Percentiles rank a stretch among this genome's conserved stretches.
Conservation (phyloP, 768 basidiomycete species). For the Dacryopinax spathularia region DNA sequence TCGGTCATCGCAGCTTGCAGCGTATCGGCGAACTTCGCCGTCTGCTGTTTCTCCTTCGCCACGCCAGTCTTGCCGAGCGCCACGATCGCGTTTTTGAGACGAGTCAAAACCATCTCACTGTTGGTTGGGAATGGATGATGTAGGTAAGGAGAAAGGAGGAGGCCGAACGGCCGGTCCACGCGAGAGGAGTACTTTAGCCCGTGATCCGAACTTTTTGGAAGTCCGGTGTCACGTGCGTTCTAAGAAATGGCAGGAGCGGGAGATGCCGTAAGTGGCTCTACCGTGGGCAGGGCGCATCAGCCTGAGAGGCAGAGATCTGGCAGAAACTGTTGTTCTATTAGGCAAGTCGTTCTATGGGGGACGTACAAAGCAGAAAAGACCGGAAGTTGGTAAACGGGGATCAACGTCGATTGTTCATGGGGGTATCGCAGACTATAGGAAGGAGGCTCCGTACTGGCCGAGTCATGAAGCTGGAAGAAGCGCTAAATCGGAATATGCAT, state of each 20-base stretch:
- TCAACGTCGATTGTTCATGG: neutral
- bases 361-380: neutral
- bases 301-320: neutral
- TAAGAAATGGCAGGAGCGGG: no score
- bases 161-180: neutral
- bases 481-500: no score
- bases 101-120: neutral
- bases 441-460: no score
- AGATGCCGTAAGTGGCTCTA: no score
- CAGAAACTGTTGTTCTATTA: neutral
- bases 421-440: neutral
- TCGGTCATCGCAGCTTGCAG: neutral
- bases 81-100: neutral
- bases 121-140: neutral
- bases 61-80: conserved; percentile 4
- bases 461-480: no score
- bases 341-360: neutral
- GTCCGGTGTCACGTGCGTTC: neutral
- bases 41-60: conserved; percentile 7
- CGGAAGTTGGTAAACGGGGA: neutral
- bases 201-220: neutral
- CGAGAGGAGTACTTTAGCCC: neutral
- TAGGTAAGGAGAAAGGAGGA: neutral
- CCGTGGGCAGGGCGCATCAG: neutral
- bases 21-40: neutral